A percentile compares a stretch with the other conserved stretches of the same genome.
Evolutionary conservation across 345 rosid genomes (phyloP).

Genomic region (Dimocarpus longan): DNA sequence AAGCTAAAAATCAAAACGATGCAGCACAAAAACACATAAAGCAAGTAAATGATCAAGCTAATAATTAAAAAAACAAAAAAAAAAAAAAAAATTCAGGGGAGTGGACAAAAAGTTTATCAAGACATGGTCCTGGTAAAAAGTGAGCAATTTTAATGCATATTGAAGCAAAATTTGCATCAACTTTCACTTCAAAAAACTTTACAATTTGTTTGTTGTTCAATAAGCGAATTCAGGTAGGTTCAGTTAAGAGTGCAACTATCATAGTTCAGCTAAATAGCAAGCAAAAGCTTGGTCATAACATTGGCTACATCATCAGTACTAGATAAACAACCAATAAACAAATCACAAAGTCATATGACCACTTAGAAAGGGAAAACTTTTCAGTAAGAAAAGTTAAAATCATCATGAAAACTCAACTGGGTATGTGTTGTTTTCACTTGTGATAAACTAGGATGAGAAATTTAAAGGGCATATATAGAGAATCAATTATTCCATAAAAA

Average conservation of each 20-base stretch:
- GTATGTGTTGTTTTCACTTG: neutral
- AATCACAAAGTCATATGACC: neutral
- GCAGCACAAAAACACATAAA: neutral
- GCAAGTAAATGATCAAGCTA: neutral
- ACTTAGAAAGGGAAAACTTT: neutral
- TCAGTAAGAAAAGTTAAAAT: neutral
- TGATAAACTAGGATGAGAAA: neutral
- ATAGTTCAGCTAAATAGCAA: neutral
- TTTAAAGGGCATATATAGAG: neutral
- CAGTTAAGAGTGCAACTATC: neutral
- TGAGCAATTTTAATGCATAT: neutral
- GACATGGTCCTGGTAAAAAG: neutral
- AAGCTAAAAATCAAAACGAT: neutral
- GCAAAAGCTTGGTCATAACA: neutral
- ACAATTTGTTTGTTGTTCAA: neutral
- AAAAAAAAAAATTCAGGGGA: neutral
- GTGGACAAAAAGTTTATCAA: neutral
- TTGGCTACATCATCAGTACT: neutral
- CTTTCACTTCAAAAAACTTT: neutral
- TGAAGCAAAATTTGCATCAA: conserved; percentile 7
- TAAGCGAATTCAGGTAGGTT: neutral
- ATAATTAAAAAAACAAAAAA: neutral
- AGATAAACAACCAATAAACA: neutral
- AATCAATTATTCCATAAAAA: neutral
- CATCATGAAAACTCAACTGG: conserved; percentile 1